Evolutionary conservation across 1,284 basidiomycete species (phyloP).

Genomic region (Ceratobasidium sp.): DNA sequence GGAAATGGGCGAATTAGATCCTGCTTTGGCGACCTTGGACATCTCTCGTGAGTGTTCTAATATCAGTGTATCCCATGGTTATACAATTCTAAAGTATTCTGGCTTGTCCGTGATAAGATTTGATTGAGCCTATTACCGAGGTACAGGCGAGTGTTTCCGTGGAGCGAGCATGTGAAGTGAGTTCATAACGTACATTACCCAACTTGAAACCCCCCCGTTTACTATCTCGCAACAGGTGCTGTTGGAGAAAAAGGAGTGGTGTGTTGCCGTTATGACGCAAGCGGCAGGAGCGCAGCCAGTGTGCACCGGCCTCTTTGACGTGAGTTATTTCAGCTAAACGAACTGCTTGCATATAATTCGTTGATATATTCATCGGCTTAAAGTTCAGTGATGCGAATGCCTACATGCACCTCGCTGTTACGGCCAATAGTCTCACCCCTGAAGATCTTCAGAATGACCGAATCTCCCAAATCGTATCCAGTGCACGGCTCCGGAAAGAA

Average conservation of each 20-base stretch:
- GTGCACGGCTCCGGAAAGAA: slow-evolving; percentile 66
- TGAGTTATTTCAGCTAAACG: slow-evolving; percentile 52
- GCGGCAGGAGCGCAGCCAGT: slow-evolving; percentile 49
- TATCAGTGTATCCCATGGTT: not conserved
- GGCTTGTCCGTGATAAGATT: slow-evolving; percentile 4
- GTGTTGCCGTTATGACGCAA: slow-evolving; percentile 64
- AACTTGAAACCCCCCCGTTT: not conserved
- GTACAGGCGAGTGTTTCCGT: slow-evolving; percentile 71
- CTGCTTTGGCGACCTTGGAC: slow-evolving; percentile 26
- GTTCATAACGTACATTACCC: slow-evolving; percentile 45
- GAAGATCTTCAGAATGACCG: slow-evolving; percentile 66
- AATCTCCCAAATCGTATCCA: slow-evolving; percentile 68
- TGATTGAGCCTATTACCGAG: slow-evolving; percentile 39
- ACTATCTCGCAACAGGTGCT: slow-evolving; percentile 56
- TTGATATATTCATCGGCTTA: not conserved
- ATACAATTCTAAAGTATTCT: not conserved
- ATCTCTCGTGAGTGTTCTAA: slow-evolving; percentile 31
- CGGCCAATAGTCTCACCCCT: slow-evolving; percentile 65
- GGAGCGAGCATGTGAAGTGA: slow-evolving; percentile 77
- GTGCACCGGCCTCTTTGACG: slow-evolving; percentile 73
- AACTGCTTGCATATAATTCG: not conserved
- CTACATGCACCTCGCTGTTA: slow-evolving; percentile 77
- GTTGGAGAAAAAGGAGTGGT: slow-evolving; percentile 64
- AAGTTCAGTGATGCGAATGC: slow-evolving; percentile 82
- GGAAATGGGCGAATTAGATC: slow-evolving; percentile 34